These are phyloP conservation scores for Chondrus crispus DNA, from an alignment of 23 red algal genomes.

Conservation along the genomic window DNA sequence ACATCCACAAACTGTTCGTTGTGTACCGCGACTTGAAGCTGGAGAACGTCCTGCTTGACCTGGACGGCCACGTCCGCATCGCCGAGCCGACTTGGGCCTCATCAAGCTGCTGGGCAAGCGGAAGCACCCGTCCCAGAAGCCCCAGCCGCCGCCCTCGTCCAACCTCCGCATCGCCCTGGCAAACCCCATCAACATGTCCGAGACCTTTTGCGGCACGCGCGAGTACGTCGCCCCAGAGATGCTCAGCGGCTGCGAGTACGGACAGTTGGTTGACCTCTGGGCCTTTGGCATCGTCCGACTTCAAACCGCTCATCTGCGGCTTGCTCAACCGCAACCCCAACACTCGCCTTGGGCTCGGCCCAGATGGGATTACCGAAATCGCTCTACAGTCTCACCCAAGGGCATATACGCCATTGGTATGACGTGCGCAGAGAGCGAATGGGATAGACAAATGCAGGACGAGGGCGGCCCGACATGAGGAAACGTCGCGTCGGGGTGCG, in stretches of 20 bases:
- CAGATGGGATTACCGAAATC: slow-evolving; percentile 70
- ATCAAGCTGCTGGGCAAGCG: slow-evolving; percentile 70
- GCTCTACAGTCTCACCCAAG: no score
- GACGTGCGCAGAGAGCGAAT: no score
- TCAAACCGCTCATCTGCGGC: slow-evolving; percentile 62
- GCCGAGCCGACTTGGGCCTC: slow-evolving; percentile 91
- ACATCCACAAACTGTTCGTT: slow-evolving; percentile 80
- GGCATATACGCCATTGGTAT: no score
- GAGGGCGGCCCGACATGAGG: no score
- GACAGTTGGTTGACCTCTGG: slow-evolving; percentile 87
- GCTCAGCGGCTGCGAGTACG: slow-evolving; percentile 73
- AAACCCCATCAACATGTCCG: slow-evolving; percentile 59
- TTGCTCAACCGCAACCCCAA: slow-evolving; percentile 79
- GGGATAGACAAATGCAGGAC: no score
- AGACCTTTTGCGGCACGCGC: slow-evolving; percentile 89
- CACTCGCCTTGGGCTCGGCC: slow-evolving; percentile 67
- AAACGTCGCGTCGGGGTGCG: no score
- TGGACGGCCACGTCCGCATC: slow-evolving; percentile 77
- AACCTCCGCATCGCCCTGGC: slow-evolving; percentile 37
- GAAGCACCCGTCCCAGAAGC: slow-evolving; percentile 25
- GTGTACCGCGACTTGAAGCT: slow-evolving; percentile 91
- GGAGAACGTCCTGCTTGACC: slow-evolving; percentile 88
- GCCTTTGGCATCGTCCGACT: slow-evolving; percentile 81
- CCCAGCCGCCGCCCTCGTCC: slow-evolving; percentile 21
- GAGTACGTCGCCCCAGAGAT: slow-evolving; percentile 84